Percentiles rank a stretch among this genome's conserved stretches.
These are phyloP conservation scores for Solanum corneliomulleri DNA, from an alignment of 257 asterid species.

Conservation along the genomic window DNA sequence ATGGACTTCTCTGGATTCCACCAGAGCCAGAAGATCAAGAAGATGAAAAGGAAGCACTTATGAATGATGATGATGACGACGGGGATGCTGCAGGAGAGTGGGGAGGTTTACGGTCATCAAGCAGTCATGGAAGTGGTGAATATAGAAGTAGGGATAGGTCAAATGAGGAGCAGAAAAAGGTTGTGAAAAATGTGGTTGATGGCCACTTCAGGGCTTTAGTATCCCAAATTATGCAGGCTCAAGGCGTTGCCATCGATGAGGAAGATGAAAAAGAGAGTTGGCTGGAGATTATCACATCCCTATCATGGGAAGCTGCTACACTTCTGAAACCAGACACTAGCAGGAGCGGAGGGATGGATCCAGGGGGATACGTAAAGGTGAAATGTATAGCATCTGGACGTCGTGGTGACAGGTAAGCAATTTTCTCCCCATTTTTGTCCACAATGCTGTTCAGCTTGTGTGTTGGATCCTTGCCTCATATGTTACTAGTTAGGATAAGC, in stretches of 20 bases:
- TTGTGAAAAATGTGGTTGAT: constrained; percentile 73
- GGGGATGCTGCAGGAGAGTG: constrained; percentile 80
- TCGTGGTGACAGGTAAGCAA: constrained; percentile 72
- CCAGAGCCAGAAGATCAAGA: constrained; percentile 98
- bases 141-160: constrained; percentile 66
- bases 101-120: constrained; percentile 50
- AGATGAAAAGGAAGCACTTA: constrained; percentile 66
- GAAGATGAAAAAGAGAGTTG: constrained; percentile 76
- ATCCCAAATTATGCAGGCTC: constrained; percentile 87
- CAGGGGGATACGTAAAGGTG: constrained; percentile 86
- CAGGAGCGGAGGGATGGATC: constrained; percentile 95
- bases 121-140: constrained; percentile 82
- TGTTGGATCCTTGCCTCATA: not conserved
- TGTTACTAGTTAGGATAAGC: not conserved
- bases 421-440: not conserved
- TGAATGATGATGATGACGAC: constrained; percentile 63
- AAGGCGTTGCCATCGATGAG: constrained; percentile 55
- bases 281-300: constrained; percentile 77
- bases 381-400: constrained; percentile 84
- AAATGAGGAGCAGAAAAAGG: constrained; percentile 73
- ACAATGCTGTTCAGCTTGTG: not conserved
- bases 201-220: constrained; percentile 93
- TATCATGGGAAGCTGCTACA: constrained; percentile 98
- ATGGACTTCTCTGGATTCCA: constrained; percentile 94
- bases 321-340: constrained; percentile 81